A percentile compares a stretch with the other conserved stretches of the same genome.
phyloP scores from a whole-genome alignment of 2,329 filamentous ascomycete genomes.

The Clarireedia hainanense region DNA sequence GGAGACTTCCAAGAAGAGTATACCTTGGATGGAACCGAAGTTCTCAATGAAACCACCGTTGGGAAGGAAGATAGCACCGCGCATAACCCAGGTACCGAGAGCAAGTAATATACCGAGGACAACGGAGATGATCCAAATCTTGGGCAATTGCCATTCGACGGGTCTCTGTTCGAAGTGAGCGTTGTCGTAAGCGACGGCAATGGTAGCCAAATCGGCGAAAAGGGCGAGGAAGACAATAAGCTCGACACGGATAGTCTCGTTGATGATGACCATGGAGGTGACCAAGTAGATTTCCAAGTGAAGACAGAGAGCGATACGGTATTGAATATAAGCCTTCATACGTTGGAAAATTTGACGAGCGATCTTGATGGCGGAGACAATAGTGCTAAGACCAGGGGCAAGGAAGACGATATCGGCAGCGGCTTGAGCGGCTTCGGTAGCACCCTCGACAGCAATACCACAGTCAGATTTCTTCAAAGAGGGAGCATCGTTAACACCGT shows the following conservation, averaged over 20 bases:
- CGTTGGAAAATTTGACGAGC: slow-evolving; percentile 94
- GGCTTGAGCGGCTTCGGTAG: slow-evolving; percentile 83
- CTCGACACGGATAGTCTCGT: slow-evolving; percentile 65
- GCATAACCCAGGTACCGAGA: slow-evolving; percentile 64
- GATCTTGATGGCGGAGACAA: slow-evolving; percentile 88
- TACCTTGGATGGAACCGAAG: slow-evolving; percentile 66
- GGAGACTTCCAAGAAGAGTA: slow-evolving; percentile 66
- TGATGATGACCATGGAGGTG: slow-evolving; percentile 72
- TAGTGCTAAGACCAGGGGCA: slow-evolving; percentile 81
- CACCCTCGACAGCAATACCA: slow-evolving; percentile 88
- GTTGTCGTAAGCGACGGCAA: slow-evolving; percentile 73
- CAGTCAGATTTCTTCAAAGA: slow-evolving; percentile 92
- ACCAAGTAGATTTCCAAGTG: slow-evolving; percentile 80
- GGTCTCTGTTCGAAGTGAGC: slow-evolving; percentile 67
- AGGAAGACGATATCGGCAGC: slow-evolving; percentile 93
- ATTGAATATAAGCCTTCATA: slow-evolving; percentile 94
- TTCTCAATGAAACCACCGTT: slow-evolving; percentile 69
- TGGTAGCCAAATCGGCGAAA: slow-evolving; percentile 72
- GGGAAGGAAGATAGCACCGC: slow-evolving; percentile 59
- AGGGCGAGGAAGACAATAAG: slow-evolving; percentile 74
- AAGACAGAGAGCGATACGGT: slow-evolving; percentile 86
- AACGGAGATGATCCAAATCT: slow-evolving; percentile 72
- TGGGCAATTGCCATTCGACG: slow-evolving; percentile 73
- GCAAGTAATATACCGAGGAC: slow-evolving; percentile 62
- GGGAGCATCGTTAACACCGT: slow-evolving; percentile 90